Evolutionary conservation across 116 monocot genomes (phyloP), one percentile per base, ranked within the genome.

Genomic region (Phalaenopsis hybrid): DNA sequence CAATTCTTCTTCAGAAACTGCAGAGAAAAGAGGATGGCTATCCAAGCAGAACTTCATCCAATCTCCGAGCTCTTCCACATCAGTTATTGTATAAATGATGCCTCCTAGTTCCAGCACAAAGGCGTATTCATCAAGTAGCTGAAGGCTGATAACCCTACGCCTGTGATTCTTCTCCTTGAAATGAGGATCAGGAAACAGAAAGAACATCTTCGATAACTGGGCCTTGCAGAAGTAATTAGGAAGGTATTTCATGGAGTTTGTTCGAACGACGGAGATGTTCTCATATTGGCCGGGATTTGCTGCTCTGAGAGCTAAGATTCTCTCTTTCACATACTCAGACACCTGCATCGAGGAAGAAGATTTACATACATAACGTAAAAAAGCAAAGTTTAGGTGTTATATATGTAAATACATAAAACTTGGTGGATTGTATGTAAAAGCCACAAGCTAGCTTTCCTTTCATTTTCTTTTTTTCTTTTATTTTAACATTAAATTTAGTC

Each of bases 141-240:
- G 97, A 51, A 75, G 33, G 82, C 97, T 98, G 63, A 98, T 92
- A 9, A 98, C 95, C 48, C 97, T 74, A 13, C 95, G 85, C 59
- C 97, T 81, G 68, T 93, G 97, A 84, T 97, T 97, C 86, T 97
- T 97, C 90, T 97, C 97, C 80, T 97, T 97, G 83, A 97, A 97
- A 25, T 97, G 97, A 16, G 97, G 97, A 79, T 97, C 97, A 1
- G 97, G 97, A 37, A 97, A 97, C 13, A 97, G 85, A 81, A 97
- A 97, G 87, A 98, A 94, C 93, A 94, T 98, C 84, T 98, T 98
- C 0, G 83, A 85, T 6, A 98, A 92, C 88, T 97, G 97, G 17
- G 79, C 89, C 82, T 98, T 98, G 69, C 75, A 83, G 45, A 98
- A 98, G 74, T 98, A 93, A 78, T 98, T 98, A 2, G 97, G 97